phyloP scores from a whole-genome alignment of 192 early-diverging fungal species.

The Haplosporangium gracile region DNA sequence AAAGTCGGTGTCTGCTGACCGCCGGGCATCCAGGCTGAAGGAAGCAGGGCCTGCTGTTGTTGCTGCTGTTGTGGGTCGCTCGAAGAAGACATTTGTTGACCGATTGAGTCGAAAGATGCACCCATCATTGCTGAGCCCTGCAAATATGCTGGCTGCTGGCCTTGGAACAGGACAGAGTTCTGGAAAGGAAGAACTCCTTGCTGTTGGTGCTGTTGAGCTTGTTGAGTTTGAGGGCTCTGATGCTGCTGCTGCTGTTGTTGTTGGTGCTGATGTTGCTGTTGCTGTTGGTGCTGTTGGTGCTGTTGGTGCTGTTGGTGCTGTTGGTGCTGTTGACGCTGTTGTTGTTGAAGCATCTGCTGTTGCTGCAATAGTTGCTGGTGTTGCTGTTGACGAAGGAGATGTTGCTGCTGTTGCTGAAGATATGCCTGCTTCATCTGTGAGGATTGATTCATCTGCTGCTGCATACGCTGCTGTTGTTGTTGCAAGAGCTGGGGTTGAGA shows the following conservation, averaged over 20 bases:
- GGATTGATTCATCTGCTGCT: neutral
- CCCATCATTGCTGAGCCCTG: neutral
- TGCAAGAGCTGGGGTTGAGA: constrained; percentile 4
- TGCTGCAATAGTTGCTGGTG: constrained; percentile 6
- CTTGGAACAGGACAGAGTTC: constrained; percentile 18
- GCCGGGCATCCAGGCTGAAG: constrained; percentile 1
- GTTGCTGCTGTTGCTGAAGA: constrained; percentile 14
- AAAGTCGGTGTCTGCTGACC: neutral
- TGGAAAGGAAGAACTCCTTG: constrained; percentile 1
- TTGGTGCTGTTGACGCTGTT: neutral
- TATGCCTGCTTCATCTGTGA: neutral
- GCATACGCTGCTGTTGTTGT: neutral
- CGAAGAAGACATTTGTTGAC: neutral
- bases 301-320: neutral
- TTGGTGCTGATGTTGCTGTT: neutral
- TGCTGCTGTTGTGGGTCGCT: constrained; percentile 14
- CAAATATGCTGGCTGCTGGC: constrained; percentile 16
- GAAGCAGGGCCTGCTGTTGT: constrained; percentile 11
- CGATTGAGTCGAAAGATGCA: neutral
- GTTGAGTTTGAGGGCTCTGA: neutral
- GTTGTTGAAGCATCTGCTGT: neutral
- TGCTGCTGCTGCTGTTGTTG: neutral
- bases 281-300: constrained; percentile 7
- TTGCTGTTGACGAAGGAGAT: constrained; percentile 4
- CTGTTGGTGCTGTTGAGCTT: neutral